Conservation (phyloP, 768 basidiomycete genomes). For the Phylloporus sp. region DNA sequence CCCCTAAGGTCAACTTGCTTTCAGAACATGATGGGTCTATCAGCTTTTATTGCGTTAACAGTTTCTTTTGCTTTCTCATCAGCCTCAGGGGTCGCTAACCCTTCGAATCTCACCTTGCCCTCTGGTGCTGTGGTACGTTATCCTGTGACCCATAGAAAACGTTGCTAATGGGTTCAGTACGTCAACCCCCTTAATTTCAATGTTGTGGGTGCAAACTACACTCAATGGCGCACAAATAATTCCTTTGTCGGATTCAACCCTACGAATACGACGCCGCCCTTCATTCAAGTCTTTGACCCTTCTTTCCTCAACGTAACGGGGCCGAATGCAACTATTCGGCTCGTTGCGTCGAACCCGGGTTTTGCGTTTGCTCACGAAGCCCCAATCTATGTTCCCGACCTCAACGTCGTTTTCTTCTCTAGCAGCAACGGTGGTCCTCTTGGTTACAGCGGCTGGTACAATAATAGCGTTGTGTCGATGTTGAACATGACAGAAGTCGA, state of each 20-base stretch:
- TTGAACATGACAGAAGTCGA: slow-evolving; percentile 60
- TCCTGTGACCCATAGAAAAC: background rate
- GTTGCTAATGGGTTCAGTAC: slow-evolving; percentile 32
- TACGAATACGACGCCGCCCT: slow-evolving; percentile 52
- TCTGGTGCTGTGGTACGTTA: slow-evolving; percentile 24
- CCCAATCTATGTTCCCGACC: slow-evolving; percentile 58
- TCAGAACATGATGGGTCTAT: slow-evolving; percentile 1
- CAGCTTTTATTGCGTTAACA: slow-evolving; percentile 2
- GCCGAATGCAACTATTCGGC: slow-evolving; percentile 48
- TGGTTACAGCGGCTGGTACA: slow-evolving; percentile 59
- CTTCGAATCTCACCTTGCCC: slow-evolving; percentile 9
- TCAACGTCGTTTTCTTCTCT: slow-evolving; percentile 69
- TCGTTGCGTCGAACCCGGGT: slow-evolving; percentile 58
- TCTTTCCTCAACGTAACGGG: slow-evolving; percentile 62
- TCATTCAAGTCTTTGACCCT: slow-evolving; percentile 55
- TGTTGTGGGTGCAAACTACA: slow-evolving; percentile 46
- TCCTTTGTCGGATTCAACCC: slow-evolving; percentile 55
- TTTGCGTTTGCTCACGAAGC: slow-evolving; percentile 81
- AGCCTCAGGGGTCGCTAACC: background rate
- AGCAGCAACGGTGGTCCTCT: slow-evolving; percentile 66
- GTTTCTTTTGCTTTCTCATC: slow-evolving; percentile 2
- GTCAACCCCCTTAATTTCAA: slow-evolving; percentile 49
- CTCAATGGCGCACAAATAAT: slow-evolving; percentile 34
- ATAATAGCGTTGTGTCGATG: slow-evolving; percentile 60
- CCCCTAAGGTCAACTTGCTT: background rate